Base-by-base conservation (phyloP, 108 stramenopile genomes). In the Cyclotella baltica region DNA sequence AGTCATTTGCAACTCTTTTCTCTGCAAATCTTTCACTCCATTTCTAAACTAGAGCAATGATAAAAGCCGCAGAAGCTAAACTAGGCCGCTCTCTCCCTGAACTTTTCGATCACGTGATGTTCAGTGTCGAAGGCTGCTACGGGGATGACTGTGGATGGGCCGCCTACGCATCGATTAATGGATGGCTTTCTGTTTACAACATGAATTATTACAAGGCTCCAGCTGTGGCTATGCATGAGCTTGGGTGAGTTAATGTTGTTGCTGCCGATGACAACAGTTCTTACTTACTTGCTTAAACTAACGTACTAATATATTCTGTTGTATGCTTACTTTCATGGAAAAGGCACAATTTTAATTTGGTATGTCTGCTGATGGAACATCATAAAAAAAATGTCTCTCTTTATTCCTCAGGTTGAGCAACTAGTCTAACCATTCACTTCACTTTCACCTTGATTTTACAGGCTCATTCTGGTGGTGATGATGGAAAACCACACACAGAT, bases 41-140 rank as follows among this genome's bases (percentile, higher is more conserved):
- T n/a, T n/a, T n/a, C n/a, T n/a, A n/a, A n/a, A n/a, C n/a, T n/a
- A 18, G 48, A 3, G 52, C 69, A 25, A 31, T 73, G 10, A 29
- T 25, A 23, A 11, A 16, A 22, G 81, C 74, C 20, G 70, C 31
- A n/a, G 64, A 71, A 37, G 8, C 10, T 3, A 74, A 81, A 38
- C 22, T 81, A 18, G 73, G 68, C 10, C 13, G 37, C 27, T 28
- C 31, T 5, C 58, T 81, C 9, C 73, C 80, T 8, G 80, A 73
- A 19, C 57, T 57, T 23, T 78, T 83, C 47, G 62, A 73, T 68
- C 82, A 83, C 13, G 77, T 83, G 1, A 59, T 74, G 72, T 83
- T 68, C 33, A 50, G 73, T 20, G 5, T 73, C 6, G 73, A 81
- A 63, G 50, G 30, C 23, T 81, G 80, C 36, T 81, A 81, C 50